These are phyloP conservation scores for Myxozyma lipomycoides DNA, from an alignment of 805 yeast genomes.

Conservation along the genomic window DNA sequence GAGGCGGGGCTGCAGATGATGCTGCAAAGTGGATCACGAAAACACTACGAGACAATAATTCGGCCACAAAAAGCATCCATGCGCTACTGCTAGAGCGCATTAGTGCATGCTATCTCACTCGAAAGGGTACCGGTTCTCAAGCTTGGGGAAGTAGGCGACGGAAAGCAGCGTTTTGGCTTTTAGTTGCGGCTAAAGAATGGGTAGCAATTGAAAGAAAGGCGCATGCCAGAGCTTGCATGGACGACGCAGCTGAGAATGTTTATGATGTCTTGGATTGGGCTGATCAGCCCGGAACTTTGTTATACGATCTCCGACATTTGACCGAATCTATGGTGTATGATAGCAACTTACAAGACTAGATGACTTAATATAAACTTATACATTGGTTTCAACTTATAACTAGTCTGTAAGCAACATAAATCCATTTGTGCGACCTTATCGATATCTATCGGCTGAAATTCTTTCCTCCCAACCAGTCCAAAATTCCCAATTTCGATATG, in stretches of 20 bases:
- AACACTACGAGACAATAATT: slow-evolving; percentile 44
- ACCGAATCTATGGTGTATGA: slow-evolving; percentile 27
- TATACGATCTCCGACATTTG: slow-evolving; percentile 19
- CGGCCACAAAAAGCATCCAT: slow-evolving; percentile 32
- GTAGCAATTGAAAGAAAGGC: slow-evolving; percentile 35
- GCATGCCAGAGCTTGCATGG: slow-evolving; percentile 37
- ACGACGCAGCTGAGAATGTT: slow-evolving; percentile 32
- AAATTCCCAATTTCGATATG: too few species aligned
- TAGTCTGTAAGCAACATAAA: too few species aligned
- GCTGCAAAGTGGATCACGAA: slow-evolving; percentile 48
- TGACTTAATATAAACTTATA: too few species aligned
- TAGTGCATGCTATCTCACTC: slow-evolving; percentile 47
- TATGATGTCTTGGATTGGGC: slow-evolving; percentile 33
- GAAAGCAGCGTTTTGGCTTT: slow-evolving; percentile 72
- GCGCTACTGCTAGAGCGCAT: slow-evolving; percentile 53
- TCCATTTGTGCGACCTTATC: too few species aligned
- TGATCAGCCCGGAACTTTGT: slow-evolving; percentile 14
- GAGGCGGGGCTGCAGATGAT: slow-evolving; percentile 43
- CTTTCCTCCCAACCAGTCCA: too few species aligned
- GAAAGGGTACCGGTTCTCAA: slow-evolving; percentile 21
- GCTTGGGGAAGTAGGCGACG: slow-evolving; percentile 50
- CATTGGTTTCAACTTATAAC: too few species aligned
- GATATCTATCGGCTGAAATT: too few species aligned
- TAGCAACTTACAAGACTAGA: slow-evolving; percentile 3
- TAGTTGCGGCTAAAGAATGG: slow-evolving; percentile 74